Percentiles rank a stretch among this genome's conserved stretches.
Conservation (phyloP, 768 basidiomycete species). For the Epithele typhae region DNA sequence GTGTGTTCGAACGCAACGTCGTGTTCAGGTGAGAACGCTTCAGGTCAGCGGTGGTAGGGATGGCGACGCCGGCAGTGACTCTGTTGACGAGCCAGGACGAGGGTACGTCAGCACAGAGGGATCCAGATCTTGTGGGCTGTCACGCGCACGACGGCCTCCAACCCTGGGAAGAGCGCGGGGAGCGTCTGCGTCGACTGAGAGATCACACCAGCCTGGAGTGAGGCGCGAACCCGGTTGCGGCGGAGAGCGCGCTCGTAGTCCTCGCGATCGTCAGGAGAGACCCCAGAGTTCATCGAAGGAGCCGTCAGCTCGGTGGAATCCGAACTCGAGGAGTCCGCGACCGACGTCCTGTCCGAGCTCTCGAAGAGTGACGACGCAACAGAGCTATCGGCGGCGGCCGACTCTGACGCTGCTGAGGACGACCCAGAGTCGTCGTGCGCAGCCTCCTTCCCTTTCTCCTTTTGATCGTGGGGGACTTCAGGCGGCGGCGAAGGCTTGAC, state of each 20-base stretch:
- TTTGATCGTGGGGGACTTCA: conserved; percentile 8
- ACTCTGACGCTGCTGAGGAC: conserved; percentile 10
- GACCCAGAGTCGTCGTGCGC: conserved; percentile 2
- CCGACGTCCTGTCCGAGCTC: conserved; percentile 6
- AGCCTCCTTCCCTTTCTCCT: too few species aligned
- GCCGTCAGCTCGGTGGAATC: conserved; percentile 17
- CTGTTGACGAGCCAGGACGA: conserved; percentile 73
- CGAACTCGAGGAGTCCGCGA: conserved; percentile 10
- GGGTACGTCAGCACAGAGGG: conserved; percentile 73
- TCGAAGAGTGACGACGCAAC: conserved; percentile 10
- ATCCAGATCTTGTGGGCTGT: conserved; percentile 56
- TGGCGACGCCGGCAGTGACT: conserved; percentile 48
- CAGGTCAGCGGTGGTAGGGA: conserved; percentile 7
- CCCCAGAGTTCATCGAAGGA: conserved; percentile 12
- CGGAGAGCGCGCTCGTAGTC: conserved; percentile 13
- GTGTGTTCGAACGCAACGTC: conserved; percentile 12
- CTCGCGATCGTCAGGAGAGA: conserved; percentile 6
- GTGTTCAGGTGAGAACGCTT: conserved; percentile 6
- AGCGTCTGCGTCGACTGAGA: conserved; percentile 31
- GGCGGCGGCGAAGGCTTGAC: conserved; percentile 25
- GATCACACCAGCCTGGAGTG: conserved; percentile 12
- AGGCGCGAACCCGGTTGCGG: conserved; percentile 15
- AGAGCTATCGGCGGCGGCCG: conserved; percentile 10
- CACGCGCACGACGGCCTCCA: conserved; percentile 13
- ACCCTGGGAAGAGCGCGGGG: conserved; percentile 24